Evolutionary conservation across 257 asterid species (phyloP).

Genomic region (Nicotiana knightiana): DNA sequence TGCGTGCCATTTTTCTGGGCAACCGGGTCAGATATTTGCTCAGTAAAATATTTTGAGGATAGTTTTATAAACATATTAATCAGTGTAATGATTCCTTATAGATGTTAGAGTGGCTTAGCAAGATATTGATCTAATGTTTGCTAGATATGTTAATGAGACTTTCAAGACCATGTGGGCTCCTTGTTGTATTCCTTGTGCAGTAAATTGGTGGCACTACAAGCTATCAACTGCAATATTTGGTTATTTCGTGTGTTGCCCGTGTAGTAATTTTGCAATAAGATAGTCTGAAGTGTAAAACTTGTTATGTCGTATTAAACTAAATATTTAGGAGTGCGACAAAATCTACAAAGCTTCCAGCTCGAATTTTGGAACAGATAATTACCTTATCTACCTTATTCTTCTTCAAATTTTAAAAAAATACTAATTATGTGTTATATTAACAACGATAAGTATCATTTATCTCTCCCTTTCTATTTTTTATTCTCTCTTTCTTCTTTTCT

Average conservation of each 20-base stretch:
- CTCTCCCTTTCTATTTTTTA: too few relatives aligned
- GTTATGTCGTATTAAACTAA: not conserved
- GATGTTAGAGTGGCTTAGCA: not conserved
- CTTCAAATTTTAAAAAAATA: not conserved
- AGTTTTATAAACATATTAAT: not conserved
- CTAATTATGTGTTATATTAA: not conserved
- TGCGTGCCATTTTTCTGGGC: not conserved
- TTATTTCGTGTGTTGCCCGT: not conserved
- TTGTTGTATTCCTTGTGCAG: not conserved
- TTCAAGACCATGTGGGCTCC: not conserved
- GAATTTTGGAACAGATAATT: not conserved
- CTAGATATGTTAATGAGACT: not conserved
- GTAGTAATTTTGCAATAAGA: not conserved
- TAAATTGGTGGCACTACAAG: not conserved
- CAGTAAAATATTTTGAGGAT: not conserved
- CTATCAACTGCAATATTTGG: not conserved
- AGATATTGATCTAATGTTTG: not conserved
- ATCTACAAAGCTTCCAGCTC: conserved; percentile 3
- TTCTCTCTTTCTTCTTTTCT: too few relatives aligned
- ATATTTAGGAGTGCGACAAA: not conserved
- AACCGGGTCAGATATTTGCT: not conserved
- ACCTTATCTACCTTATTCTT: not conserved
- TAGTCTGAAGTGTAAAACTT: not conserved
- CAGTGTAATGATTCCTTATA: not conserved
- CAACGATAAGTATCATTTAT: not conserved